Evolutionary conservation across 2,329 filamentous ascomycete genomes (phyloP), one percentile per base, ranked within the genome.

Genomic region (Lizonia empirigonia): DNA sequence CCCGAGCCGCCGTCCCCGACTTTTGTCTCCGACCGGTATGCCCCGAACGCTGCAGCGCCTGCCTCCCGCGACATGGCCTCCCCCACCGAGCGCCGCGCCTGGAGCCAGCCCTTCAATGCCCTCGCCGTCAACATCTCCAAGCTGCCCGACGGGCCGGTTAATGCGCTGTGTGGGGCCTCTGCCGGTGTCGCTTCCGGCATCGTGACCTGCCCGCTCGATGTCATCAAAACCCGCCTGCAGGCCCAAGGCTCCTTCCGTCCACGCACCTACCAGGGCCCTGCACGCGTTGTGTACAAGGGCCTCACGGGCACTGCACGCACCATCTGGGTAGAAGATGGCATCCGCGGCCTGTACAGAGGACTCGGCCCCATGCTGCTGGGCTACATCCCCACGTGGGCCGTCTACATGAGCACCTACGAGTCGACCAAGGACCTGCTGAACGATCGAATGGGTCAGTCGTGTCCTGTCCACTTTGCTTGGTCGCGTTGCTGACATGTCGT

Each of bases 181-280:
- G 93, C 92, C 41, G 94, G 94, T 40, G 90, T 97, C 67, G 91
- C 91, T 18, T 96, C 92, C 7, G 94, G 94, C 41, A 84, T 99
- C 48, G 90, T 97, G 59, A 97, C 93, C 44, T 99, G 94, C 73
- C 94, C 94, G 33, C 86, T 99, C 63, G 94, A 99, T 79, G 94
- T 99, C 56, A 97, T 99, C 76, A 99, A 99, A 79, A 99, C 94
- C 35, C 97, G 97, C 75, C 77, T 99, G 54, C 94, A 99, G 74
- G 93, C 92, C 13, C 94, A 97, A 73, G 93, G 93, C 58, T 90
- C 91, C 16, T 95, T 96, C 74, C 61, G 82, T 77, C 60, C 74
- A 74, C 68, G 80, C 77, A 63, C 79, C 74, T 53, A 78, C 70
- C 78, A 61, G 22, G 71, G 75, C 55, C 74, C 77, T n/a, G 71